Percentiles rank a stretch among this genome's conserved stretches.
Conservation (phyloP, 2,329 filamentous ascomycete species). For the Trichocomaceae sp. region DNA sequence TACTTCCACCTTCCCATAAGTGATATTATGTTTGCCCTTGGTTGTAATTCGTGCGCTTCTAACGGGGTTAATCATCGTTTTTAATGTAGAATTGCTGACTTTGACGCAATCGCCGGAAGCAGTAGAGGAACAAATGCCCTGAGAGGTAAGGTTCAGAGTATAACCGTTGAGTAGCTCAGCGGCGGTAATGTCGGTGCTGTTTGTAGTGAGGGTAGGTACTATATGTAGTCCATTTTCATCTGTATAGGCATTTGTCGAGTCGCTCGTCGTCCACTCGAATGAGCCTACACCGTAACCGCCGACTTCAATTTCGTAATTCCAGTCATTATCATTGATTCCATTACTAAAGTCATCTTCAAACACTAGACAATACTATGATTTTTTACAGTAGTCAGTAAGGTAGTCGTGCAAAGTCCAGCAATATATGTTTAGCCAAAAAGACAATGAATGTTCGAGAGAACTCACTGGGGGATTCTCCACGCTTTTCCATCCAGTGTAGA, state of each 20-base stretch:
- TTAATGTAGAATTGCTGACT: constrained; percentile 7
- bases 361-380: constrained; percentile 11
- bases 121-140: constrained; percentile 7
- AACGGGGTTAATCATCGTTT: constrained; percentile 9
- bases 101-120: constrained; percentile 1
- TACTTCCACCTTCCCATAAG: constrained; percentile 11
- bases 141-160: constrained; percentile 9
- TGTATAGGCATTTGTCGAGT: constrained; percentile 9
- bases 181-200: constrained; percentile 3
- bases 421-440: too few species aligned
- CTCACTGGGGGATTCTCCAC: constrained; percentile 11
- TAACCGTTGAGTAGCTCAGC: constrained; percentile 6
- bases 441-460: not conserved
- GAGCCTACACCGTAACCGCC: constrained; percentile 10
- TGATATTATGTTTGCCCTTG: constrained; percentile 12
- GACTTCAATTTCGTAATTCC: constrained; percentile 11
- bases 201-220: constrained; percentile 6
- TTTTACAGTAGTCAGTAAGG: not conserved
- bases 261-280: constrained; percentile 12
- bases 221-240: constrained; percentile 8
- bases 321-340: constrained; percentile 8
- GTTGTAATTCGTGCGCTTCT: constrained; percentile 11
- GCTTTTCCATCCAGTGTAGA: constrained; percentile 10
- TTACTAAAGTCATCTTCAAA: constrained; percentile 11
- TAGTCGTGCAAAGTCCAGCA: too few species aligned